Percentiles rank a stretch among this genome's conserved stretches.
These are phyloP conservation scores for Aspergillus sp. DNA, from an alignment of 2,329 filamentous ascomycete genomes.

Conservation along the genomic window DNA sequence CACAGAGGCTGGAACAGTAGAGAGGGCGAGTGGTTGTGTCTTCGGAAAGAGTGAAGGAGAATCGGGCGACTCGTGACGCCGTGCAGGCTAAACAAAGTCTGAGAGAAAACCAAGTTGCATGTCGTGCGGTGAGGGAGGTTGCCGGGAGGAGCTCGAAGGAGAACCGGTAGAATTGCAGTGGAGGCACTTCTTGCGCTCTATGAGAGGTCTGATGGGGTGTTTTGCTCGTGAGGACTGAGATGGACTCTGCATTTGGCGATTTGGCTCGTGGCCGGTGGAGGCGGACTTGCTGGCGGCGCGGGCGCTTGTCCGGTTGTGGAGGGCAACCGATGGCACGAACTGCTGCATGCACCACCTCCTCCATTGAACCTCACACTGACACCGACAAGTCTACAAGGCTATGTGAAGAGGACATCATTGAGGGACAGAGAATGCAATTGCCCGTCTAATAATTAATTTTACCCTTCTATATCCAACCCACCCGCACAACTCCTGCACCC, in stretches of 20 bases:
- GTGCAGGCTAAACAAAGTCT: slow-evolving; percentile 20
- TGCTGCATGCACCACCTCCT: not conserved
- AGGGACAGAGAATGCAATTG: not conserved
- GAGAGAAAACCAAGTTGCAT: slow-evolving; percentile 23
- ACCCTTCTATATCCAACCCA: not conserved
- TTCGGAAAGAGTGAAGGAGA: slow-evolving; percentile 22
- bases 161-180: not conserved
- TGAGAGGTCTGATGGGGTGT: slow-evolving; percentile 16
- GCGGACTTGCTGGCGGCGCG: slow-evolving; percentile 10
- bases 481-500: too few relatives aligned
- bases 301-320: slow-evolving; percentile 29
- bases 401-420: not conserved
- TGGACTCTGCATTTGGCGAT: slow-evolving; percentile 2
- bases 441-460: not conserved
- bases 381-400: too few relatives aligned
- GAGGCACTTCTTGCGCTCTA: not conserved
- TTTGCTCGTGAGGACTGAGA: slow-evolving; percentile 16
- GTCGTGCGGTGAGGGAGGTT: slow-evolving; percentile 9
- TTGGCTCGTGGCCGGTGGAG: slow-evolving; percentile 23
- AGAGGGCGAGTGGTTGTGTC: slow-evolving; percentile 2
- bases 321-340: slow-evolving; percentile 27
- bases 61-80: slow-evolving; percentile 24
- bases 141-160: slow-evolving; percentile 8
- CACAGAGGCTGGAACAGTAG: not conserved
- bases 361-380: not conserved